A percentile compares a stretch with the other conserved stretches of the same genome.
phyloP scores from a whole-genome alignment of 768 basidiomycete genomes.

The Hydnum rufescens region DNA sequence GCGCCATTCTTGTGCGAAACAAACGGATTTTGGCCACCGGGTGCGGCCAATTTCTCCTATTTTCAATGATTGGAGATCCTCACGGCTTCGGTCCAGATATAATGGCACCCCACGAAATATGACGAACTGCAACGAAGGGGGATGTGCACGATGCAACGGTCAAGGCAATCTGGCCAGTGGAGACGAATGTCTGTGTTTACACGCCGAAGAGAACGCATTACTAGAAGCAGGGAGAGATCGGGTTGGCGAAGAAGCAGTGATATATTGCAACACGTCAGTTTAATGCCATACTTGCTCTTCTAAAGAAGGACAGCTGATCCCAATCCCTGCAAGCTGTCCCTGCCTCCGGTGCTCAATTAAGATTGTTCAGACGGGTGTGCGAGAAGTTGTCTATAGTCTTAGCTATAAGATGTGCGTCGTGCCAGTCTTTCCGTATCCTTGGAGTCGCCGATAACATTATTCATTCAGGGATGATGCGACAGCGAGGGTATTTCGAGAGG shows the following conservation, averaged over 20 bases:
- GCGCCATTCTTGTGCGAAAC: slow-evolving; percentile 73
- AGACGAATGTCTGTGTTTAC: slow-evolving; percentile 79
- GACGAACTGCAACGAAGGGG: slow-evolving; percentile 79
- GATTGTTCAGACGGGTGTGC: slow-evolving; percentile 88
- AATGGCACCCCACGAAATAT: slow-evolving; percentile 91
- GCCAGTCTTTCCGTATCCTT: background rate
- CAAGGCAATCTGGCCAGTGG: slow-evolving; percentile 25
- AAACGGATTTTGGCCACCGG: slow-evolving; percentile 58
- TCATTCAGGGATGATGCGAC: slow-evolving; percentile 13
- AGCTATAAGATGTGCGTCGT: slow-evolving; percentile 77
- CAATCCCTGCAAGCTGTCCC: slow-evolving; percentile 51
- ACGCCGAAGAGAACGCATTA: slow-evolving; percentile 95
- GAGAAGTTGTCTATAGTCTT: slow-evolving; percentile 83
- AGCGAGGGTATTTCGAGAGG: slow-evolving; percentile 15
- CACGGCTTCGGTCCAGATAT: slow-evolving; percentile 31
- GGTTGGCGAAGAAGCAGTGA: slow-evolving; percentile 56
- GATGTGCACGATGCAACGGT: slow-evolving; percentile 60
- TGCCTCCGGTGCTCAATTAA: slow-evolving; percentile 94
- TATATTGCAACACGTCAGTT: slow-evolving; percentile 94
- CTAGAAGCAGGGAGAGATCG: slow-evolving; percentile 86
- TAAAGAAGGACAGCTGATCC: too few relatives aligned
- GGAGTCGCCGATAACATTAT: background rate
- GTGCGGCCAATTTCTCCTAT: slow-evolving; percentile 19
- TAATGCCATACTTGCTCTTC: background rate
- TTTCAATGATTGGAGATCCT: background rate